phyloP scores from a whole-genome alignment of 139 green algal species.

The Yamagishiella unicocca region DNA sequence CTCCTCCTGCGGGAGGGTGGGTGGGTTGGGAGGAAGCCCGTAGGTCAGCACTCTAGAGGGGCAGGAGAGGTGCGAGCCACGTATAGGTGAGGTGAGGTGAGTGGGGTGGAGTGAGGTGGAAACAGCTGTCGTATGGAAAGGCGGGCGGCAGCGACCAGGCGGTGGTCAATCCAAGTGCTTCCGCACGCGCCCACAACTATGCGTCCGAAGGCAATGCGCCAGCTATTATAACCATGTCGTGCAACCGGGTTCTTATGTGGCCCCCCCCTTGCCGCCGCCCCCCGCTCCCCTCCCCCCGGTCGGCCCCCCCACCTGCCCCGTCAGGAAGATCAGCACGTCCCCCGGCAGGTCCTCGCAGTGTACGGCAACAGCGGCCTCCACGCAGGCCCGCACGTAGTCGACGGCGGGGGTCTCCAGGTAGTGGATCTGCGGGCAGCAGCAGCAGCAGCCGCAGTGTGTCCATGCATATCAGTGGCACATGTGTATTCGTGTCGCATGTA shows the following conservation, averaged over 20 bases:
- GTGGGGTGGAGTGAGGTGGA: not conserved
- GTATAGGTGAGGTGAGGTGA: too few species aligned
- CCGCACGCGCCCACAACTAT: too few species aligned
- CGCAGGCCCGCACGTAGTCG: constrained; percentile 83
- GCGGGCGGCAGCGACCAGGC: too few species aligned
- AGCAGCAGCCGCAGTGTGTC: too few species aligned
- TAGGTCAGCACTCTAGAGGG: too few species aligned
- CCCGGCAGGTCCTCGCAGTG: constrained; percentile 84
- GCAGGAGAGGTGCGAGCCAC: too few species aligned
- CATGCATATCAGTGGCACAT: too few species aligned
- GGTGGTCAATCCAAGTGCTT: too few species aligned
- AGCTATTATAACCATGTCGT: too few species aligned
- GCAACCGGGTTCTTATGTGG: too few species aligned
- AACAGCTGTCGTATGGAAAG: not conserved
- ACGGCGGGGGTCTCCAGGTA: constrained; percentile 79
- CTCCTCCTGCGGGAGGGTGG: constrained; percentile 71
- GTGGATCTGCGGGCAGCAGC: constrained; percentile 72
- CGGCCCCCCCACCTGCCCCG: constrained; percentile 71
- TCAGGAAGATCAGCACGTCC: constrained; percentile 96
- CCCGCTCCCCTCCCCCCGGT: constrained; percentile 32
- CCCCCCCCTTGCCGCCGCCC: not conserved
- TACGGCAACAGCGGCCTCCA: constrained; percentile 81
- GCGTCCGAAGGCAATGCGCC: too few species aligned
- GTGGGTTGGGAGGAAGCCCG: not conserved
- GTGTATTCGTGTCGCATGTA: too few species aligned